A percentile compares a stretch with the other conserved stretches of the same genome.
Conservation (phyloP, 768 basidiomycete species). For the Paxillus ammoniavirescens region DNA sequence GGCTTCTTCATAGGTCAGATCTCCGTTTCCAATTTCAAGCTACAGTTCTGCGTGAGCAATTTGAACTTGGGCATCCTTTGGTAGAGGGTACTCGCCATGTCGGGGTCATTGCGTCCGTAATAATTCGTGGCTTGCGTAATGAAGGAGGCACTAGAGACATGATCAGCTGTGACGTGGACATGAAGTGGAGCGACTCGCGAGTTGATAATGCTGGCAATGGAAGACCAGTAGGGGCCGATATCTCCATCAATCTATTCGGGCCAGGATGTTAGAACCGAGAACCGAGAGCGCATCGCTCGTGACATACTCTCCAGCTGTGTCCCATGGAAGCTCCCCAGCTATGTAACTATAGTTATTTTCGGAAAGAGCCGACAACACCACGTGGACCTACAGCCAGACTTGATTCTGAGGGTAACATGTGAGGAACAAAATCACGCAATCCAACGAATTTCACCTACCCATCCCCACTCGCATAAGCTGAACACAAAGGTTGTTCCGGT, state of each 20-base stretch:
- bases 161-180: neutral
- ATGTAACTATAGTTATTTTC: neutral
- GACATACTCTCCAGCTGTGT: slow-evolving; percentile 45
- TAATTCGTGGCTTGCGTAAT: slow-evolving; percentile 60
- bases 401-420: slow-evolving; percentile 40
- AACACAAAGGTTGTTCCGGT: slow-evolving; percentile 56
- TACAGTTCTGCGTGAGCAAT: slow-evolving; percentile 18
- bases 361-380: slow-evolving; percentile 15
- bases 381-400: slow-evolving; percentile 57
- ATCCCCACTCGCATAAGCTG: slow-evolving; percentile 68
- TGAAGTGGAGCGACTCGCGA: slow-evolving; percentile 32
- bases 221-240: slow-evolving; percentile 44
- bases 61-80: neutral
- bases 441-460: slow-evolving; percentile 37
- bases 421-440: neutral
- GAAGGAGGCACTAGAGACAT: slow-evolving; percentile 53
- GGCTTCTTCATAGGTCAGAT: slow-evolving; percentile 58
- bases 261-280: neutral
- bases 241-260: slow-evolving; percentile 13
- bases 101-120: slow-evolving; percentile 64
- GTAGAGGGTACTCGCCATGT: slow-evolving; percentile 44
- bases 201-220: slow-evolving; percentile 55
- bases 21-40: slow-evolving; percentile 65
- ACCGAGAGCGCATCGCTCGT: neutral
- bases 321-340: slow-evolving; percentile 36